Evolutionary conservation across 2,329 filamentous ascomycete species (phyloP), one percentile per base, ranked within the genome.

Genomic region (Biscogniauxia sp.): DNA sequence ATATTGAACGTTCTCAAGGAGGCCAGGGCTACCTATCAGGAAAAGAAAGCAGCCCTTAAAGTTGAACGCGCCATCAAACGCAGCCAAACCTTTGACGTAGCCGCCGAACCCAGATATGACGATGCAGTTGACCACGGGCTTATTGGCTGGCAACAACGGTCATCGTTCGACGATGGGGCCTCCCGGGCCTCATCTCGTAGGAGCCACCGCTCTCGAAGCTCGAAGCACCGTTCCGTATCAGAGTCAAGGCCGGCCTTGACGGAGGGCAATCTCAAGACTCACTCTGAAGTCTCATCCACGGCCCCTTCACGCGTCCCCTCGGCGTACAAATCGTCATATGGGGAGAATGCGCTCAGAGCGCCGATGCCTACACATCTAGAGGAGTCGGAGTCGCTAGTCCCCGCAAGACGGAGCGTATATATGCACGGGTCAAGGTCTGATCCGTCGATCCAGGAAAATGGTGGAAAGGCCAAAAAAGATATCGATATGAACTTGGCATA

Each of bases 401-500:
- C 55, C 20, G 58, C 63, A n/a, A 50, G 45, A 51, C 59, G 63
- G n/a, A 53, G 25, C 23, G 32, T 57, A 26, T 53, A 56, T 58
- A 70, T 70, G 23, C 74, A 75, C 53, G 79, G 76, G 17, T 70
- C 74, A 28, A 63, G 68, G 23, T 82, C 82, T 6, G 77, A 81
- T 20, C 74, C 78, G 1, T 70, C 76, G 9, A 64, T 80, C 20
- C 68, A 69, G 25, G 61, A 64, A 37, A 60, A 66, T 25, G 58
- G 50, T 23, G 63, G 57, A 62, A 45, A 41, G 68, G 49, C 59
- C 57, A 61, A 66, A 66, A 53, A 63, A 67, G 80, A 87, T 58
- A 88, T 97, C 68, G 94, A 97, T 71, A 93, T 96, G 91, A 84
- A 97, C 72, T 82, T 98, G 7, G 94, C 94, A 7, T 98, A 97